A percentile compares a stretch with the other conserved stretches of the same genome.
phyloP scores from a whole-genome alignment of 1,284 basidiomycete genomes.

The Rhodotorula sp. region DNA sequence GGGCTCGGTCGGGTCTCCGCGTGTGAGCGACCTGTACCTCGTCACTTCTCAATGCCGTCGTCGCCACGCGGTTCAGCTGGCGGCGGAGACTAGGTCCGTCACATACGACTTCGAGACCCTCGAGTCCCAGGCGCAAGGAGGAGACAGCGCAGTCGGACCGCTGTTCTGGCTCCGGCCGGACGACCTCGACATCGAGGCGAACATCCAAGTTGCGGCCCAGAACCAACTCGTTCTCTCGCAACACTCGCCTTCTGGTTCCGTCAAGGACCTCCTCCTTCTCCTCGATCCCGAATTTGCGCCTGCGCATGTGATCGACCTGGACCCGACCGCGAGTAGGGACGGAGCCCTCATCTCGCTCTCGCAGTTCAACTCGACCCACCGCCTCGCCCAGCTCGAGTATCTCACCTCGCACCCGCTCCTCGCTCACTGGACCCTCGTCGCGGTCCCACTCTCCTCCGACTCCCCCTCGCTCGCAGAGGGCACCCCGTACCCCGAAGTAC shows the following conservation, averaged over 20 bases:
- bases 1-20: conserved; percentile 4
- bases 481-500: conserved; percentile 13
- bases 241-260: not conserved
- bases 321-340: not conserved
- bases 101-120: not conserved
- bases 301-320: not conserved
- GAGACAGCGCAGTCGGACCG: not conserved
- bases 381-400: conserved; percentile 11
- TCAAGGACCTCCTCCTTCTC: not conserved
- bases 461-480: not conserved
- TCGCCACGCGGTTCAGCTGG: too few species aligned
- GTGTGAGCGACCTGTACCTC: conserved; percentile 8
- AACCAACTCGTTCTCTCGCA: not conserved
- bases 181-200: not conserved
- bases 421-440: conserved; percentile 9
- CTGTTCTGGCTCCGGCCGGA: conserved; percentile 21
- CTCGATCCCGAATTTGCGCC: not conserved
- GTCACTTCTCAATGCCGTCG: not conserved
- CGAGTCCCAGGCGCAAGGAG: too few species aligned
- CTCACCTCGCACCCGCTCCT: conserved; percentile 20
- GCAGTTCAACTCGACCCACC: not conserved
- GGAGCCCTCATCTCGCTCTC: conserved; percentile 17
- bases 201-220: too few species aligned
- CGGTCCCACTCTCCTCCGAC: not conserved
- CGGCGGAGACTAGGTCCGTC: too few species aligned